Conservation (phyloP, 1,284 basidiomycete species). For the Sanghuangporus baumii region DNA sequence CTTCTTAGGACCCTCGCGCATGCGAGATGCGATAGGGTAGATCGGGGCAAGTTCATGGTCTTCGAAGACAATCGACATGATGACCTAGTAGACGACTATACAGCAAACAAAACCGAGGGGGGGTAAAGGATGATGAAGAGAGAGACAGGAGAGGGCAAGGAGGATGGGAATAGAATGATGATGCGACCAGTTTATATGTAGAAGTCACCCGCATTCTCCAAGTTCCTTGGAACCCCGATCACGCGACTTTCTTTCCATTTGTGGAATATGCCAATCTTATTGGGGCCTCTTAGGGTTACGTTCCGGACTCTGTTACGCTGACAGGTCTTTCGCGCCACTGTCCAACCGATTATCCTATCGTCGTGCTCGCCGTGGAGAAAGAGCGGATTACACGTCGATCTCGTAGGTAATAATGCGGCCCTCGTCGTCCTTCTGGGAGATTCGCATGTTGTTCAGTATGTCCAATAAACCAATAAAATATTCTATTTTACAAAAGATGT, state of each 20-base stretch:
- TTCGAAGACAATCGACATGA: constrained; percentile 19
- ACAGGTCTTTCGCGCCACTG: not conserved
- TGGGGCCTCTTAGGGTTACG: not conserved
- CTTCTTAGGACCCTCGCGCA: constrained; percentile 50
- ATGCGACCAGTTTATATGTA: constrained; percentile 2
- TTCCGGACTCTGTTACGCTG: not conserved
- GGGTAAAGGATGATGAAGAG: not conserved
- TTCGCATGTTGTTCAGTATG: not conserved
- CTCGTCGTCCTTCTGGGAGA: not conserved
- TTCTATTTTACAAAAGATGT: not conserved
- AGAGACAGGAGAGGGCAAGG: not conserved
- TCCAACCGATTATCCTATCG: not conserved
- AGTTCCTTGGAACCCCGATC: not conserved
- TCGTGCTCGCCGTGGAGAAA: not conserved
- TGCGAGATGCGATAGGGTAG: constrained; percentile 66
- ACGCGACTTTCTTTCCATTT: not conserved
- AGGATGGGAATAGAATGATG: not conserved
- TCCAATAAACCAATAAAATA: not conserved
- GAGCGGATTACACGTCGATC: not conserved
- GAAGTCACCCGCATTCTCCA: not conserved
- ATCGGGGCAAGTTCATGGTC: constrained; percentile 28
- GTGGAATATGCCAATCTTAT: not conserved
- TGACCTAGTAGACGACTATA: not conserved
- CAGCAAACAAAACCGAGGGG: not conserved
- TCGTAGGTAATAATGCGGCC: not conserved